Evolutionary conservation across 495 filamentous ascomycete species (phyloP), one percentile per base, ranked within the genome.

Genomic region (Arthonia radiata): DNA sequence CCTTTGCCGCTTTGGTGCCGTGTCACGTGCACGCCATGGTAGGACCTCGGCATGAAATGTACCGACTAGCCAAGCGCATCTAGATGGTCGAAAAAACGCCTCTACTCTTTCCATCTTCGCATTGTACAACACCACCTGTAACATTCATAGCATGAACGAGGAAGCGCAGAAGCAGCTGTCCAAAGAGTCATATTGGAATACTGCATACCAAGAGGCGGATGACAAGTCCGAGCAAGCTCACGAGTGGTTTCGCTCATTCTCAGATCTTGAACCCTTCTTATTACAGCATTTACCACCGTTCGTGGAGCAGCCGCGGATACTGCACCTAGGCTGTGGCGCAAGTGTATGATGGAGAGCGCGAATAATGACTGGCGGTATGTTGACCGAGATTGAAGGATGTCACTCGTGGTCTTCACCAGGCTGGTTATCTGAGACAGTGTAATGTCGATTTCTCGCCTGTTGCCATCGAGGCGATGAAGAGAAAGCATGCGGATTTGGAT

Each of bases 241-340:
- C 33, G 62, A 69, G 34, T 69, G 64, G 64, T 57, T 60, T 30
- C 47, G 49, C 9, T 40, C 35, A 15, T 67, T 64, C 34, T 26
- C 34, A 4, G 44, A 50, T n/a, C 38, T 70, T 2, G 42, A 51
- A 25, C 37, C 45, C 0, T 67, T 65, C 32, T 50, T 67, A 28
- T 31, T 37, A 12, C 36, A 34, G 7, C 45, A 53, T 30, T 44
- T 68, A 15, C 45, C 52, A 19, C 26, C 30, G 13, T 3, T 22
- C 34, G 40, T 4, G 34, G 37, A 5, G 38, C 44, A 11, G 29
- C 51, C 47, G 0, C 26, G 40, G 4, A 51, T 68, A 18, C 34
- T 68, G 4, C 65, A 68, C 35, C 40, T 65, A 17, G 64, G 65
- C 5, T 64, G 56, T n/a, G 62, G 61, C 15, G 57, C 63, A 30